Conservation (phyloP, 371 early-diverging fungal genomes). For the Apophysomyces trapeziformis region DNA sequence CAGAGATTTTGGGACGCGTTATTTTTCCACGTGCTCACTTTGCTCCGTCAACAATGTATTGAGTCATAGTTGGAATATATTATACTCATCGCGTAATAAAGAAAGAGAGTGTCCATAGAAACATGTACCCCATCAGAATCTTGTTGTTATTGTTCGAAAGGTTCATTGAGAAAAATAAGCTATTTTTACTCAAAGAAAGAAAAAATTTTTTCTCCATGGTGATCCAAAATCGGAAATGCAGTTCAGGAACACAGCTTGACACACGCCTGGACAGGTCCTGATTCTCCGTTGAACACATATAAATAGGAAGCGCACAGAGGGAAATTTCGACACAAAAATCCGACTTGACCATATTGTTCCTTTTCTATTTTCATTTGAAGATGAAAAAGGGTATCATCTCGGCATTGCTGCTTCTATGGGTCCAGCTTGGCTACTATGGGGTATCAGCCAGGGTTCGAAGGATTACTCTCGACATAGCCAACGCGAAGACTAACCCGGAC, state of each 20-base stretch:
- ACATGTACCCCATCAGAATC: not conserved
- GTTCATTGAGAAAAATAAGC: no score
- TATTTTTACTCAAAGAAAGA: not conserved
- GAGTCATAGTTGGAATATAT: not conserved
- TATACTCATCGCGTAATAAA: not conserved
- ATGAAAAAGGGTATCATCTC: not conserved
- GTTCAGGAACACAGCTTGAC: slow-evolving; percentile 7
- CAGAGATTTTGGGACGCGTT: not conserved
- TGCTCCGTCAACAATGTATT: not conserved
- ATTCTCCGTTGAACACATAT: not conserved
- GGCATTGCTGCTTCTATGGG: not conserved
- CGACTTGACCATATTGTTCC: not conserved
- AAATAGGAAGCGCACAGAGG: not conserved
- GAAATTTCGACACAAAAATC: not conserved
- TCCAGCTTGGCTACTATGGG: not conserved
- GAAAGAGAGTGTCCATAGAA: not conserved
- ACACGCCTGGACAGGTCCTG: slow-evolving; percentile 2
- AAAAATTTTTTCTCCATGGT: not conserved
- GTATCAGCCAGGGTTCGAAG: slow-evolving; percentile 14
- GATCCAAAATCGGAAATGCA: not conserved
- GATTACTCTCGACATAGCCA: slow-evolving; percentile 21
- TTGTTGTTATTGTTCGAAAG: not conserved
- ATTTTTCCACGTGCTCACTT: slow-evolving; percentile 2
- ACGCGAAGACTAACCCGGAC: slow-evolving; percentile 29
- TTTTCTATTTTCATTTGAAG: not conserved